A percentile compares a stretch with the other conserved stretches of the same genome.
Conservation (phyloP, 371 early-diverging fungal species). For the Mortierella sp. region DNA sequence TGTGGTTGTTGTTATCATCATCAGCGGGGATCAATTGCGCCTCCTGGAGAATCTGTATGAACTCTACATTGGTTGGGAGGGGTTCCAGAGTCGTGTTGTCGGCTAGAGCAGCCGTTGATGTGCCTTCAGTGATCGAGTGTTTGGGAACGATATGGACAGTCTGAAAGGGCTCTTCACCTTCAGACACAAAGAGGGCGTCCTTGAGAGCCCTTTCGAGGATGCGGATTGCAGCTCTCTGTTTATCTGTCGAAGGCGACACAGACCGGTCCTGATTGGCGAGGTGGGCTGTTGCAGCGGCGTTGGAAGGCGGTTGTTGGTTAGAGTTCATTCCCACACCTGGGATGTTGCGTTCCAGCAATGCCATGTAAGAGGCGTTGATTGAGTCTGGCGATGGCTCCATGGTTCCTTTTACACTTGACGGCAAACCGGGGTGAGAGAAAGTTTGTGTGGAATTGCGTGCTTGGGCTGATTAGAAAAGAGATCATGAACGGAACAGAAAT, state of each 20-base stretch:
- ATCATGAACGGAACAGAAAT: no score
- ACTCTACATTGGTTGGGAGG: slow-evolving; percentile 21
- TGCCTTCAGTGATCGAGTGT: neutral
- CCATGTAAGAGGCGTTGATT: slow-evolving; percentile 37
- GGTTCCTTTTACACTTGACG: neutral
- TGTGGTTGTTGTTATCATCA: neutral
- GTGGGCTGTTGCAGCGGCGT: neutral
- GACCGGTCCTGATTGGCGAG: slow-evolving; percentile 4
- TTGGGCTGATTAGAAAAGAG: no score
- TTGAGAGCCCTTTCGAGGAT: slow-evolving; percentile 15
- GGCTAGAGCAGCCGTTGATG: neutral
- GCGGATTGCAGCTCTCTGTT: slow-evolving; percentile 23
- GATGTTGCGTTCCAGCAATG: slow-evolving; percentile 39
- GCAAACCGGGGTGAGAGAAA: no score
- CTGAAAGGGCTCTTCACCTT: slow-evolving; percentile 42
- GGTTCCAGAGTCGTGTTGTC: neutral
- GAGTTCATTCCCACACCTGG: slow-evolving; percentile 39
- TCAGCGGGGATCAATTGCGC: slow-evolving; percentile 9
- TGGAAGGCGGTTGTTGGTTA: neutral
- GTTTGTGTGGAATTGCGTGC: neutral
- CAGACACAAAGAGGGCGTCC: slow-evolving; percentile 37
- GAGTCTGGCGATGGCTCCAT: slow-evolving; percentile 25
- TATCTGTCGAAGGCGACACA: neutral
- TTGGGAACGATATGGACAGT: slow-evolving; percentile 27
- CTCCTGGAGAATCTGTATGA: slow-evolving; percentile 17